These are phyloP conservation scores for Skeletonema grethae DNA, from an alignment of 108 stramenopile species.

Conservation along the genomic window DNA sequence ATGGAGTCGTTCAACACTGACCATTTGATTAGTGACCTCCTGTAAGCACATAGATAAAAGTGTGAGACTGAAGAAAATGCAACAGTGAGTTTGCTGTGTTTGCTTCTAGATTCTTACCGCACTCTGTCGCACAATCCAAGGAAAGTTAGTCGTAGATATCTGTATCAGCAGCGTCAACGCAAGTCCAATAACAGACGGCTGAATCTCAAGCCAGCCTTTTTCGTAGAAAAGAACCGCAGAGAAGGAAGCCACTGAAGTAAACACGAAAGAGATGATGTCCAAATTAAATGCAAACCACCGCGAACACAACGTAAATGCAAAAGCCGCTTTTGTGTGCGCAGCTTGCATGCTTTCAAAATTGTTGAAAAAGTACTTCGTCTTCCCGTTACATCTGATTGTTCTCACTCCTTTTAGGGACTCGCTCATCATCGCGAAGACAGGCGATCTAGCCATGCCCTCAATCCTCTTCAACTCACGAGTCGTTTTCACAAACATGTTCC, in stretches of 20 bases:
- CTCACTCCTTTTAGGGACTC: conserved; percentile 60
- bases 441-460: conserved; percentile 37
- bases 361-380: conserved; percentile 9
- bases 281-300: conserved; percentile 93
- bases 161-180: conserved; percentile 73
- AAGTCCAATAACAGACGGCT: conserved; percentile 80
- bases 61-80: conserved; percentile 60
- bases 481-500: conserved; percentile 26
- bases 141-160: conserved; percentile 55
- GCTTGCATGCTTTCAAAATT: conserved; percentile 38
- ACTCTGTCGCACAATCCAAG: conserved; percentile 75
- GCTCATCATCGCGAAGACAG: conserved; percentile 36
- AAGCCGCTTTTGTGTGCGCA: conserved; percentile 65
- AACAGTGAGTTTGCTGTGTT: conserved; percentile 28
- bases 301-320: conserved; percentile 72
- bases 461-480: conserved; percentile 48
- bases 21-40: conserved; percentile 95
- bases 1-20: conserved; percentile 82
- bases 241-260: conserved; percentile 71
- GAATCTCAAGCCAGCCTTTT: conserved; percentile 60
- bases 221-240: conserved; percentile 74
- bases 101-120: conserved; percentile 35
- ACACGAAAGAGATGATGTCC: conserved; percentile 78
- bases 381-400: conserved; percentile 54
- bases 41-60: conserved; percentile 23